These are phyloP conservation scores for Lactarius quietus DNA, from an alignment of 768 basidiomycete genomes.

Conservation along the genomic window DNA sequence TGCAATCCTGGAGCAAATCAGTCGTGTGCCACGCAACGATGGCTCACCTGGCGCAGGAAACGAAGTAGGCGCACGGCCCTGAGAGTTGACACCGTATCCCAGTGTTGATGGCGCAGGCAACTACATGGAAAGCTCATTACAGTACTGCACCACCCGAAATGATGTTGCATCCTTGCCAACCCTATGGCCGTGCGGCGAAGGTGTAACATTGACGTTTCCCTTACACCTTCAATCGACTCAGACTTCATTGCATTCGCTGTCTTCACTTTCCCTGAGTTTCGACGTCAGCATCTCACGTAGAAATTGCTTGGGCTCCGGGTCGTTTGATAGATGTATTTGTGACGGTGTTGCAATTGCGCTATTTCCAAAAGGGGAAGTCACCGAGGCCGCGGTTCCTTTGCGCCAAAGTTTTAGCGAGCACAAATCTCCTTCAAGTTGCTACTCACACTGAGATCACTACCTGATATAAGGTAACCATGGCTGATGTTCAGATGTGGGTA, in stretches of 20 bases:
- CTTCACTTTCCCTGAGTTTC: not conserved
- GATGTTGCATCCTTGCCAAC: not conserved
- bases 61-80: not conserved
- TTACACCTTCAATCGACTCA: not conserved
- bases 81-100: too few species aligned
- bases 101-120: too few species aligned
- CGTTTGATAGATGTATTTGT: not conserved
- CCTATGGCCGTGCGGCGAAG: not conserved
- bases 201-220: not conserved
- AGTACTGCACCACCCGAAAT: not conserved
- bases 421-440: too few species aligned
- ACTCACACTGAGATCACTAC: not conserved
- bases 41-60: not conserved
- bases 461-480: conserved; percentile 9
- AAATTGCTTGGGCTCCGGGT: not conserved
- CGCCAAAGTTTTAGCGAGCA: too few species aligned
- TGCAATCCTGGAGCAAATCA: too few species aligned
- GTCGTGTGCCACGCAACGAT: too few species aligned
- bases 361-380: not conserved
- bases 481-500: conserved; percentile 24
- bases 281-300: not conserved
- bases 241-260: not conserved
- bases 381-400: not conserved
- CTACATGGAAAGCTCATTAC: too few species aligned
- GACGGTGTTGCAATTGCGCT: not conserved